A percentile compares a stretch with the other conserved stretches of the same genome.
Conservation (phyloP, 805 yeast genomes). For the Candida easanensis region DNA sequence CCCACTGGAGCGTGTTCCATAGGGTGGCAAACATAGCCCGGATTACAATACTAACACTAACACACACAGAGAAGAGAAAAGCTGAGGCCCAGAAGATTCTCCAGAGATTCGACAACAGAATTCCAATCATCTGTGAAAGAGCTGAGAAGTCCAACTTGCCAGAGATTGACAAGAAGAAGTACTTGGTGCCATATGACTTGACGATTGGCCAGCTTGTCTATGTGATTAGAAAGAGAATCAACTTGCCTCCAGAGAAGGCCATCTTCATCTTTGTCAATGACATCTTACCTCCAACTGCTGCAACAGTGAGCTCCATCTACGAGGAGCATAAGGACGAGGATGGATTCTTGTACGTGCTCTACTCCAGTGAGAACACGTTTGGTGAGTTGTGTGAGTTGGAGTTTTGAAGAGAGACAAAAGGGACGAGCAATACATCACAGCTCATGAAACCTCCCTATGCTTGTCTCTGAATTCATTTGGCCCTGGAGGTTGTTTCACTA, state of each 20-base stretch:
- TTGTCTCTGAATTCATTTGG: neutral
- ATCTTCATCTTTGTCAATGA: conserved; percentile 96
- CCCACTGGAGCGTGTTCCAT: neutral
- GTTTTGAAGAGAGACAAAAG: neutral
- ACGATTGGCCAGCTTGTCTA: conserved; percentile 98
- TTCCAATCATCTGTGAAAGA: conserved; percentile 95
- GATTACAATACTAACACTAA: conserved; percentile 2
- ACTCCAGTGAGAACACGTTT: conserved; percentile 97
- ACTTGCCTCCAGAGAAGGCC: conserved; percentile 95
- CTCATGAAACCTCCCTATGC: neutral
- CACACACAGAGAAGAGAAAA: conserved; percentile 71
- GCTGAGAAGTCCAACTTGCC: conserved; percentile 96
- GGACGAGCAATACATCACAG: conserved; percentile 1
- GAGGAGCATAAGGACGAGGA: conserved; percentile 98
- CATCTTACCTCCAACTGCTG: conserved; percentile 96
- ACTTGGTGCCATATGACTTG: conserved; percentile 91
- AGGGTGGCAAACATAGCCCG: neutral
- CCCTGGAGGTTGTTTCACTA: neutral
- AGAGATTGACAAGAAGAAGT: conserved; percentile 95
- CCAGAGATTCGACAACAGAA: conserved; percentile 84
- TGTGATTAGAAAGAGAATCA: conserved; percentile 93
- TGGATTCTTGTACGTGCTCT: conserved; percentile 92
- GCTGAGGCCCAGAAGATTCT: conserved; percentile 92
- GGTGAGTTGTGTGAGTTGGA: conserved; percentile 39
- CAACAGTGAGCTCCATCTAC: conserved; percentile 90